Base-by-base conservation (phyloP, 768 basidiomycete genomes). In the Leccinum truebloodii region DNA sequence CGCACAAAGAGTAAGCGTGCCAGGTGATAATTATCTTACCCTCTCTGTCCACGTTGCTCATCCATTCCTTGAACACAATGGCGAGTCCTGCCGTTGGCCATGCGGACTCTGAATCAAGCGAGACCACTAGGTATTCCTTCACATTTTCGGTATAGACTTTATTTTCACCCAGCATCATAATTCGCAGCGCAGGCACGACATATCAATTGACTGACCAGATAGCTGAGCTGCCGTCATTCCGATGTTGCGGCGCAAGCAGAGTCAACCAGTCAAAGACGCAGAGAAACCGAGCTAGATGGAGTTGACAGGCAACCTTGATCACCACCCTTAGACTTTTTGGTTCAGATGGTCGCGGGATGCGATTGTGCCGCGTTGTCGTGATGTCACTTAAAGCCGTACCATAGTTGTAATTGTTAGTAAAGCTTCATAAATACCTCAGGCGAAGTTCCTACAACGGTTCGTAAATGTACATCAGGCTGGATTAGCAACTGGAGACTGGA, bases 241-340 rank as follows among this genome's bases (percentile, higher is more conserved):
- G 0, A 60, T 67, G 57, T 55, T 72, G 50, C 64, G 73, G 18
- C 73, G 73, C 26, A 73, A 69, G 55, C 68, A 67, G 20, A 60
- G 70, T 59, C 63, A 59, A 44, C 30, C 41, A 3, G 59, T 61
- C 3, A 58, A 6, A 35, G 61, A 41, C 3, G 46, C 5, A 7
- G 65, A 34, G 46, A 35, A 48, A 20, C 32, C 14, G 52, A 37
- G 30, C 22, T 55, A 57, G 54, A 32, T 39, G 22, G 18, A 20
- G 46, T 24, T 18, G 34, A 3, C 14, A 51, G 28, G 8, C 50
- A 30, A 28, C 18, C n/a, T 46, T 46, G 44, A 39, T 39, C 37
- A 1, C 16, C 6, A 16, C 14, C 37, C 12, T 39, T 39, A 14
- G 35, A 0, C 35, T 14, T 2, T 16, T 39, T 16, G 14, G 14